These are phyloP conservation scores for Xylaria intraflava DNA, from an alignment of 495 filamentous ascomycete genomes.

Conservation along the genomic window DNA sequence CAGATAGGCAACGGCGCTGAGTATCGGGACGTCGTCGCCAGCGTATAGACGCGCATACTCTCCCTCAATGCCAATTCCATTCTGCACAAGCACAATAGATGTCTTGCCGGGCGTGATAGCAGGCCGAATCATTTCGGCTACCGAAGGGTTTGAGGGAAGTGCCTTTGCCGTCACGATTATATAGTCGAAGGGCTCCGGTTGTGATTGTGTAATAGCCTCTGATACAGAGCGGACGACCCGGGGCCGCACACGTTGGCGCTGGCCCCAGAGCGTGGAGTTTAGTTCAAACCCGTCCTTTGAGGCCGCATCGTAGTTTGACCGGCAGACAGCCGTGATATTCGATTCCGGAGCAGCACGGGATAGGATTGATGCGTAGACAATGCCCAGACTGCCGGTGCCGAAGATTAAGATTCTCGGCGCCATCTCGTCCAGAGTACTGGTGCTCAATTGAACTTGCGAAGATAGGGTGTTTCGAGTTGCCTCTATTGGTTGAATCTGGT, in stretches of 20 bases:
- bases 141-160: conserved; percentile 28
- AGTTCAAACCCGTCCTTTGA: conserved; percentile 45
- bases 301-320: conserved; percentile 50
- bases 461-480: too few relatives aligned
- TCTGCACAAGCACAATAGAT: conserved; percentile 48
- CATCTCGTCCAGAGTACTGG: conserved; percentile 10
- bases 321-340: conserved; percentile 44
- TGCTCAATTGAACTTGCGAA: neutral
- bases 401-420: conserved; percentile 37
- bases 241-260: conserved; percentile 32
- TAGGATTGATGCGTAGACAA: conserved; percentile 45
- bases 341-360: conserved; percentile 30
- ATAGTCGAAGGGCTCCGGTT: conserved; percentile 40
- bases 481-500: too few relatives aligned
- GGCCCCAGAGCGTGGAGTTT: conserved; percentile 39
- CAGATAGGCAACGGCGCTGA: conserved; percentile 45
- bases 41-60: conserved; percentile 40
- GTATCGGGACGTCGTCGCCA: conserved; percentile 30
- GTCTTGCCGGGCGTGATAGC: conserved; percentile 35
- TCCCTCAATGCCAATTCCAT: conserved; percentile 50
- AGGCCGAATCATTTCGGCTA: conserved; percentile 34
- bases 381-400: conserved; percentile 48
- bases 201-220: conserved; percentile 26
- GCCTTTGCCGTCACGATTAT: conserved; percentile 45
- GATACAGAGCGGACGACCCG: conserved; percentile 33